Evolutionary conservation across 306 rosid species (phyloP), one percentile per base, ranked within the genome.

Genomic region (Cucurbita pepo): DNA sequence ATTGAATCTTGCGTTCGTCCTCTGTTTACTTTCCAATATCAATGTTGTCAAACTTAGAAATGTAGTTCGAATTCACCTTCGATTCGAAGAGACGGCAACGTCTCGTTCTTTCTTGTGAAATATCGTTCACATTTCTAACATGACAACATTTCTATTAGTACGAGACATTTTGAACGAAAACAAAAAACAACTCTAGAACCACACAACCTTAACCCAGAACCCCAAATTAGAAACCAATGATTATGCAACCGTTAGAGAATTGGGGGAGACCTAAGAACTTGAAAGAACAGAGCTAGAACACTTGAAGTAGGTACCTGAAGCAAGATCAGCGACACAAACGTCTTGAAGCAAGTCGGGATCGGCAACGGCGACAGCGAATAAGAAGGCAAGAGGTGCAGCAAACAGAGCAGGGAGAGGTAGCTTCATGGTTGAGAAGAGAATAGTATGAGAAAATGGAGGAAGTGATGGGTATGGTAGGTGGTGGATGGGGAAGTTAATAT

Each of bases 271-370:
- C 3, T 47, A 47, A 40, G 8, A 25, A 25, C n/a, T 7, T 19
- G 60, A 56, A 56, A 34, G n/a, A 59, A 34, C n/a, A 25, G 41
- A 62, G 38, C 56, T 67, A 6, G 55, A 67, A 67, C 21, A 47
- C 13, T 13, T 11, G 56, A 45, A 44, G 7, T 13, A 72, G 30
- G 51, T 72, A 72, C 76, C 76, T 5, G 76, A 72, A 6, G 52
- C 1, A 54, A 72, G 76, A 72, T 72, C 76, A 0, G 76, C 76
- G n/a, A 72, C 76, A 4, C 76, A 72, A 16, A 72, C 55, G 6
- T 72, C 76, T 40, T 72, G 76, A 72, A 72, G 76, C 53, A 54
- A 44, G 16, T 72, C 76, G 52, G 76, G 76, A 56, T 72, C 76
- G 10, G 76, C 76, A 4, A 9, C 5, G 34, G 64, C 19, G 12